A percentile compares a stretch with the other conserved stretches of the same genome.
Conservation (phyloP, 1,284 basidiomycete species). For the Irpex sp. region DNA sequence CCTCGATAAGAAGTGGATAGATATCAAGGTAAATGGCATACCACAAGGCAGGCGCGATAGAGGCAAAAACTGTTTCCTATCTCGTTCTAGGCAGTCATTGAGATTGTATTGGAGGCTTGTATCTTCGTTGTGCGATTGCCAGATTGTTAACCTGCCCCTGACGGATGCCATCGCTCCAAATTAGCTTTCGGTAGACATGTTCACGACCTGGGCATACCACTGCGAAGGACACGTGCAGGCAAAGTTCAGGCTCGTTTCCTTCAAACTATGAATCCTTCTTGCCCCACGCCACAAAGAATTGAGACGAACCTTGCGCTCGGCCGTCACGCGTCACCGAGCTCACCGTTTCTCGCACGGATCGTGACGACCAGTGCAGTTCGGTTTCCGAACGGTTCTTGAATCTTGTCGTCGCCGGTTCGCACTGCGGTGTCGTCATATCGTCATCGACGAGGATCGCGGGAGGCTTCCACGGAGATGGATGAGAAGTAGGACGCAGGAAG, state of each 20-base stretch:
- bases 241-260: background rate
- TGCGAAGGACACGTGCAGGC: background rate
- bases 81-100: background rate
- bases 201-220: background rate
- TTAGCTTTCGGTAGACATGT: too few relatives aligned
- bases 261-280: background rate
- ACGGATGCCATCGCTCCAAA: background rate
- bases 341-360: background rate
- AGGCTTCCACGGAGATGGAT: background rate
- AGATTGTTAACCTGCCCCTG: background rate
- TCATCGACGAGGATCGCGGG: background rate
- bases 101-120: too few relatives aligned
- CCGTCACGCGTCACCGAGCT: background rate
- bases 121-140: too few relatives aligned
- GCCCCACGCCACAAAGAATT: background rate
- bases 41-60: background rate
- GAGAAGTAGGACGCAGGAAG: background rate
- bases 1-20: background rate
- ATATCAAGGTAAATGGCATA: background rate
- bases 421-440: background rate
- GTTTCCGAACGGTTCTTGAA: background rate
- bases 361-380: background rate
- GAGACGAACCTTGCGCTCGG: background rate
- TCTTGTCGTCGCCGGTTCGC: background rate
- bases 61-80: background rate